phyloP scores from a whole-genome alignment of 2,329 filamentous ascomycete genomes.

The Colletotrichum costaricense region DNA sequence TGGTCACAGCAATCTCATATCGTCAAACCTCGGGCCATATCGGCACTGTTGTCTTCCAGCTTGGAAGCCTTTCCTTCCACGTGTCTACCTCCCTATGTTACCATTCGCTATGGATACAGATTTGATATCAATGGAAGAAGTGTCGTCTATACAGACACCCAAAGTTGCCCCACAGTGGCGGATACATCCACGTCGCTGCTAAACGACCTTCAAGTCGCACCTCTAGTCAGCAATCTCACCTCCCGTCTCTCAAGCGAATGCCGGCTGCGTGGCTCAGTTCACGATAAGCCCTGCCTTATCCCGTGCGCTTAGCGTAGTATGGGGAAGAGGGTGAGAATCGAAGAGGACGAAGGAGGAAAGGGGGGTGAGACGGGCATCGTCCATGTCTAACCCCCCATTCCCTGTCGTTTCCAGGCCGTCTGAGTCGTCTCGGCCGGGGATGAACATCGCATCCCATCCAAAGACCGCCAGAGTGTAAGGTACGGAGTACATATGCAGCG shows the following conservation, averaged over 20 bases:
- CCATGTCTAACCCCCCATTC: slow-evolving; percentile 21
- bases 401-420: slow-evolving; percentile 16
- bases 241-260: background rate
- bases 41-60: background rate
- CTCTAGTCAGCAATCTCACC: background rate
- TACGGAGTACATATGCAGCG: background rate
- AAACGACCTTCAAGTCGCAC: background rate
- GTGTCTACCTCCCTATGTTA: background rate
- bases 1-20: background rate
- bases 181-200: background rate
- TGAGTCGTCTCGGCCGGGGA: slow-evolving; percentile 24
- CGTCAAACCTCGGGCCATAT: background rate
- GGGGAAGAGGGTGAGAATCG: background rate
- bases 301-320: slow-evolving; percentile 29
- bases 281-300: slow-evolving; percentile 23
- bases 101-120: background rate
- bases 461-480: background rate
- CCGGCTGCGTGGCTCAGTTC: slow-evolving; percentile 5
- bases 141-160: background rate
- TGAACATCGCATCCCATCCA: background rate
- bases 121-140: background rate
- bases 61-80: background rate
- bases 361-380: slow-evolving; percentile 30
- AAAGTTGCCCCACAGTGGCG: slow-evolving; percentile 9
- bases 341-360: background rate